A percentile compares a stretch with the other conserved stretches of the same genome.
These are phyloP conservation scores for Globisporangium orthogonon DNA, from an alignment of 352 stramenopile genomes.

Conservation along the genomic window DNA sequence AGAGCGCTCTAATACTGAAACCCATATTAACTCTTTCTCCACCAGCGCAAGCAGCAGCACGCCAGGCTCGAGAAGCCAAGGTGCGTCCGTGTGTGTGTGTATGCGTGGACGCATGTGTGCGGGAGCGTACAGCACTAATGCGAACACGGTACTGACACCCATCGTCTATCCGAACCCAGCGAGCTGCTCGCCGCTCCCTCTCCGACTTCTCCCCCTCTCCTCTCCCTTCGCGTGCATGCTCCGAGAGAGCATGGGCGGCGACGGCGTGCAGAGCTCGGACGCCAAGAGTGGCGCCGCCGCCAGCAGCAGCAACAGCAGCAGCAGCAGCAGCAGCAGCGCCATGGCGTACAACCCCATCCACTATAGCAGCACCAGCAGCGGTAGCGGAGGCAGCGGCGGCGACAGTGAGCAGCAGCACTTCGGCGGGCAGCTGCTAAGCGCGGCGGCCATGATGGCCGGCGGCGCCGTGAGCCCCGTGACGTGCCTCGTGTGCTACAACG, in stretches of 20 bases:
- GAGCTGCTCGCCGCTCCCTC: neutral
- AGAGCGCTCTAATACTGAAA: neutral
- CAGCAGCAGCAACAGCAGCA: conserved; percentile 5
- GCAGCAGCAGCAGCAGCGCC: conserved; percentile 7
- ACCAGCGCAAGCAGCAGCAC: neutral
- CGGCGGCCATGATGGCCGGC: conserved; percentile 14
- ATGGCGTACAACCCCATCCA: conserved; percentile 3
- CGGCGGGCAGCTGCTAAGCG: conserved; percentile 17
- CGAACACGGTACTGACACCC: neutral
- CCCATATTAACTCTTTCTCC: conserved; percentile 3
- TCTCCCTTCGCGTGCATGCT: neutral
- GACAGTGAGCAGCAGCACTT: conserved; percentile 6
- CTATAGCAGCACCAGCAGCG: neutral
- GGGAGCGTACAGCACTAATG: too few species aligned
- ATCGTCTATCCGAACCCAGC: neutral
- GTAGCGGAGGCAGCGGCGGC: neutral
- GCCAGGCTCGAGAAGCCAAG: neutral
- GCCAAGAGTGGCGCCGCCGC: neutral
- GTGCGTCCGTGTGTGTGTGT: neutral
- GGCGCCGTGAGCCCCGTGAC: conserved; percentile 11
- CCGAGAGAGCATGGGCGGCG: conserved; percentile 1
- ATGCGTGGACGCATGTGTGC: neutral
- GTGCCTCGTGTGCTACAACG: conserved; percentile 44
- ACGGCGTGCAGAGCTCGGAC: conserved; percentile 2
- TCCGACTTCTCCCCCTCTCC: neutral